Evolutionary conservation across 179 eudicot genomes (phyloP), one percentile per base, ranked within the genome.

Genomic region (Patellifolia procumbens): DNA sequence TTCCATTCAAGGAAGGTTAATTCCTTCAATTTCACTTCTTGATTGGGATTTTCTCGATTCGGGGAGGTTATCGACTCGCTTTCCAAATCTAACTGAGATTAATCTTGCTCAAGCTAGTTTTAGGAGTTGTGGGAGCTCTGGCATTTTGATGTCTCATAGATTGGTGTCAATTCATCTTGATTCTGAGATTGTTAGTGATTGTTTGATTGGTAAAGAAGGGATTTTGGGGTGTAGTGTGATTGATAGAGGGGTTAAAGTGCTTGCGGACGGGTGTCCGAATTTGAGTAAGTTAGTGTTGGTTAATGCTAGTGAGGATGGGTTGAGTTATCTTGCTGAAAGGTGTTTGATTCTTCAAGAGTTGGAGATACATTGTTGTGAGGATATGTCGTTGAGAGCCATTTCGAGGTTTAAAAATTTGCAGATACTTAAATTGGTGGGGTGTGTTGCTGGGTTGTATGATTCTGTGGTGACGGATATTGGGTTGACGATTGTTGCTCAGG

Each of bases 401-500:
- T 79, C 82, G 0, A 83, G 83, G 53, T 95, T 88, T 80, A 73
- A 63, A 78, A 95, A 95, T 68, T 85, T 95, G 83, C 99, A 95
- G 87, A 88, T 95, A 46, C 51, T 95, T 85, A 93, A 88, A 70
- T 70, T 93, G 84, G 75, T 87, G 19, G 93, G 95, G 20, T 69
- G 62, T 22, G 84, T 88, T 9, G 83, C 87, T 20, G 97, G 97
- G 71, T 75, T 95, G 75, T 95, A 93, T 76, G 86, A 88, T 65
- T 77, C 89, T 0, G 80, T 80, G 2, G 80, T 95, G 56, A 85
- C 99, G 0, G 99, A 95, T 81, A 90, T 95, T 55, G 99, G 99
- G 78, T 79, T 95, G 79, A 95, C 99, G 0, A 88, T 95, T n/a
- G 78, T 95, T 77, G 99, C 99, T 2, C 97, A 91, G 60, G 97